phyloP scores from a whole-genome alignment of 2,329 filamentous ascomycete species.

The Davidsoniella neocaledoniae region DNA sequence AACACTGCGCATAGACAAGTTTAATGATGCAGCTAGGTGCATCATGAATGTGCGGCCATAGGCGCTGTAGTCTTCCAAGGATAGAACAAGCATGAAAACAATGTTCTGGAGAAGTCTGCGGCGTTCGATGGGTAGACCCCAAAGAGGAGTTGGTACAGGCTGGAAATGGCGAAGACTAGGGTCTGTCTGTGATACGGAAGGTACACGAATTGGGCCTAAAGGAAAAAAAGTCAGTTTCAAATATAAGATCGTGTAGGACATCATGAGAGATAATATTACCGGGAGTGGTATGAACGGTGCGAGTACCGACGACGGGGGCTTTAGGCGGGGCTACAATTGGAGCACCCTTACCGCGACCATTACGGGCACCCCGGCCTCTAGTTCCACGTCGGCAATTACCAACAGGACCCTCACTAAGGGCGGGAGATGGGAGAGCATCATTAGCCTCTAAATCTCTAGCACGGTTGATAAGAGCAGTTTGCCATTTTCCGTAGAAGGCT shows the following conservation, averaged over 20 bases:
- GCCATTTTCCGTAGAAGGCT: conserved; percentile 66
- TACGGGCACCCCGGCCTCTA: conserved; percentile 14
- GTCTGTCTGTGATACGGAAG: conserved; percentile 26
- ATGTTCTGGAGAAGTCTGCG: conserved; percentile 54
- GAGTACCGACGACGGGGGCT: conserved; percentile 1
- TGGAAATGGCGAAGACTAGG: conserved; percentile 33
- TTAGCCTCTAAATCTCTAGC: conserved; percentile 42
- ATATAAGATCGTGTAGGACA: background rate
- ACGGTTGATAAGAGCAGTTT: conserved; percentile 49
- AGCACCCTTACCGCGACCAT: conserved; percentile 15
- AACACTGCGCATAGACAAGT: conserved; percentile 47
- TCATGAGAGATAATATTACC: conserved; percentile 2
- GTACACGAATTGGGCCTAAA: conserved; percentile 24
- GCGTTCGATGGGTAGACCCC: conserved; percentile 41
- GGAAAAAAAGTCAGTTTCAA: background rate
- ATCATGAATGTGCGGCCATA: conserved; percentile 58
- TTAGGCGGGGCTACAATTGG: conserved; percentile 7
- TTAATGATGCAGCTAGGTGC: conserved; percentile 51
- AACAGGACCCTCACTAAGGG: background rate
- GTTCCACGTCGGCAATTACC: conserved; percentile 21
- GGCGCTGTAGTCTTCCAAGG: conserved; percentile 59
- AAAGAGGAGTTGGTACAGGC: conserved; percentile 43
- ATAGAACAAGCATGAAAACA: conserved; percentile 54
- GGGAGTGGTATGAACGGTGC: conserved; percentile 1
- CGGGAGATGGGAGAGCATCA: conserved; percentile 1